Conservation (phyloP, 2,329 filamentous ascomycete species). For the Colletotrichum gigasporum region DNA sequence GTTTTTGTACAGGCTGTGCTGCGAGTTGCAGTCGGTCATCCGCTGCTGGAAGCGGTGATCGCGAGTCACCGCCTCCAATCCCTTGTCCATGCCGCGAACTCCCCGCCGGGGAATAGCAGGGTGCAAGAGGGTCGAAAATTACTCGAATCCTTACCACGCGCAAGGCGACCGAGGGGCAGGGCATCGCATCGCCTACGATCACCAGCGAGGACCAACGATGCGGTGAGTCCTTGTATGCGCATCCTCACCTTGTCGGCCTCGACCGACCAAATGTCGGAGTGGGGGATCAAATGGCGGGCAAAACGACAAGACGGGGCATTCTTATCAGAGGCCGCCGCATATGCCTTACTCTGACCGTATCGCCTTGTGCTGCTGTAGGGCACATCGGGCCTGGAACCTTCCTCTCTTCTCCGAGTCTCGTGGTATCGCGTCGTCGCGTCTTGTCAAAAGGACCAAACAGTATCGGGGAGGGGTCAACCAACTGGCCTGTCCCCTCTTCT, state of each 20-base stretch:
- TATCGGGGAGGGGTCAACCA: no score
- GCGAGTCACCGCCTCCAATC: constrained; percentile 14
- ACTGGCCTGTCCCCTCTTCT: neutral
- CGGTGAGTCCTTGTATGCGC: constrained; percentile 26
- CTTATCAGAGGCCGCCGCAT: no score
- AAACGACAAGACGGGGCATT: neutral
- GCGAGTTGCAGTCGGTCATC: neutral
- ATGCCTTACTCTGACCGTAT: no score
- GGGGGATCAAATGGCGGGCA: constrained; percentile 7
- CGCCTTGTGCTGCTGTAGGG: no score
- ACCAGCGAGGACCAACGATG: constrained; percentile 13
- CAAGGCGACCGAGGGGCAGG: neutral
- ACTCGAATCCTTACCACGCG: neutral
- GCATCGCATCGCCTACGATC: constrained; percentile 4
- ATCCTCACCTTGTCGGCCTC: constrained; percentile 7
- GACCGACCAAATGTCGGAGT: constrained; percentile 9
- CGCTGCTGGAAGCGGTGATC: neutral
- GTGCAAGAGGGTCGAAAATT: neutral
- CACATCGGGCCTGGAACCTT: no score
- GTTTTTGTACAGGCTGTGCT: neutral
- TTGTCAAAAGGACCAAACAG: no score
- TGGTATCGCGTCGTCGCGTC: no score
- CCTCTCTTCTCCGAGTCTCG: no score
- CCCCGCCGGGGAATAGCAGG: neutral
- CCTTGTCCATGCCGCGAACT: neutral